Evolutionary conservation across 257 asterid genomes (phyloP).

Genomic region (Primulina eburnea): DNA sequence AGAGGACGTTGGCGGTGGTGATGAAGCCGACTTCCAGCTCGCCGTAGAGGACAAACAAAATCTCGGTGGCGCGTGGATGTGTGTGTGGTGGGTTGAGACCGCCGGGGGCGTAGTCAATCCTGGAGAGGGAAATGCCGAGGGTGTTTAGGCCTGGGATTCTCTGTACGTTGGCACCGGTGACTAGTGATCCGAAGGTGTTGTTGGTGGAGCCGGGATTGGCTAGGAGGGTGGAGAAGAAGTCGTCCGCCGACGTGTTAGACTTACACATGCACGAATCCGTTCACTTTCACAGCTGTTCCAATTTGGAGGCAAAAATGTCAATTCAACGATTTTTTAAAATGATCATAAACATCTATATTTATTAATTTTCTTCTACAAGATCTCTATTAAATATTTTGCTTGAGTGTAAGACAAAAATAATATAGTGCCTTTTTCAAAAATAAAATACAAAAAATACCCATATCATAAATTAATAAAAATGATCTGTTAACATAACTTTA

Average conservation of each 20-base stretch:
- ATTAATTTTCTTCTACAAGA: no score
- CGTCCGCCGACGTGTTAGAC: conserved; percentile 49
- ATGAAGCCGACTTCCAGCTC: conserved; percentile 75
- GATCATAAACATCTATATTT: no score
- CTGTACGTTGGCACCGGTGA: conserved; percentile 65
- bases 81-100: conserved; percentile 88
- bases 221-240: conserved; percentile 50
- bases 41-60: conserved; percentile 66
- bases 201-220: conserved; percentile 62
- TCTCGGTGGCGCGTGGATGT: conserved; percentile 90
- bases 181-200: conserved; percentile 54
- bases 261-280: conserved; percentile 69
- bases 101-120: conserved; percentile 78
- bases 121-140: conserved; percentile 66
- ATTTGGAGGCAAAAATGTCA: background rate
- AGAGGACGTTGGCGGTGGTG: conserved; percentile 67
- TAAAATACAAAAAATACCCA: no score
- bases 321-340: background rate
- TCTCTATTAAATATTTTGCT: no score
- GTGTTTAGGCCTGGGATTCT: conserved; percentile 81
- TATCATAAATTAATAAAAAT: no score
- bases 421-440: no score
- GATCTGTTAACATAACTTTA: no score
- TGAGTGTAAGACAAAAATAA: no score
- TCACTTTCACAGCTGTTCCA: conserved; percentile 47